phyloP scores from a whole-genome alignment of 345 rosid species.

The Citrus unshiu region DNA sequence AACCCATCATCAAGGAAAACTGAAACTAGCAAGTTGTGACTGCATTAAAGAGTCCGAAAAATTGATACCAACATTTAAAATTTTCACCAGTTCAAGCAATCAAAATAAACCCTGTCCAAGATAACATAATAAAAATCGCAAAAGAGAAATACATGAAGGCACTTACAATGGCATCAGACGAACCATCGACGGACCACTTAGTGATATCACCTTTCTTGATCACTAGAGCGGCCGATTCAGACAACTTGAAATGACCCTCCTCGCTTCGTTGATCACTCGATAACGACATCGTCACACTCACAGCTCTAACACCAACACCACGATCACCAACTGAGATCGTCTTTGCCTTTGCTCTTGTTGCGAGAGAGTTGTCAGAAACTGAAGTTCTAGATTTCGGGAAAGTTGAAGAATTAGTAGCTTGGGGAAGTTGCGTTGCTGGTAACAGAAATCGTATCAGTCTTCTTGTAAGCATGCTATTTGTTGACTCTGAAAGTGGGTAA shows the following conservation, averaged over 20 bases:
- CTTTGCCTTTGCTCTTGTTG: neutral
- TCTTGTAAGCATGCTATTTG: neutral
- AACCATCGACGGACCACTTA: conserved; percentile 65
- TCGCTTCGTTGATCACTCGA: conserved; percentile 11
- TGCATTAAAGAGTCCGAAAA: neutral
- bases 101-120: neutral
- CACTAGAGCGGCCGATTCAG: conserved; percentile 46
- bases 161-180: conserved; percentile 80
- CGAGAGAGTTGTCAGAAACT: neutral
- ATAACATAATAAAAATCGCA: no score
- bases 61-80: neutral
- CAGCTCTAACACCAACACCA: conserved; percentile 13
- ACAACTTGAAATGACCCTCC: conserved; percentile 41
- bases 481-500: neutral
- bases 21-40: neutral
- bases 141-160: neutral
- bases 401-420: neutral
- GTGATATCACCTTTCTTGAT: conserved; percentile 85
- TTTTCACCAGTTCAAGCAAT: neutral
- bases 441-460: neutral
- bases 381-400: neutral
- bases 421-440: neutral
- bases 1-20: neutral
- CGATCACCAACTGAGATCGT: neutral
- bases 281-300: conserved; percentile 42